A percentile compares a stretch with the other conserved stretches of the same genome.
These are phyloP conservation scores for Misopates orontium DNA, from an alignment of 257 asterid genomes.

Conservation along the genomic window DNA sequence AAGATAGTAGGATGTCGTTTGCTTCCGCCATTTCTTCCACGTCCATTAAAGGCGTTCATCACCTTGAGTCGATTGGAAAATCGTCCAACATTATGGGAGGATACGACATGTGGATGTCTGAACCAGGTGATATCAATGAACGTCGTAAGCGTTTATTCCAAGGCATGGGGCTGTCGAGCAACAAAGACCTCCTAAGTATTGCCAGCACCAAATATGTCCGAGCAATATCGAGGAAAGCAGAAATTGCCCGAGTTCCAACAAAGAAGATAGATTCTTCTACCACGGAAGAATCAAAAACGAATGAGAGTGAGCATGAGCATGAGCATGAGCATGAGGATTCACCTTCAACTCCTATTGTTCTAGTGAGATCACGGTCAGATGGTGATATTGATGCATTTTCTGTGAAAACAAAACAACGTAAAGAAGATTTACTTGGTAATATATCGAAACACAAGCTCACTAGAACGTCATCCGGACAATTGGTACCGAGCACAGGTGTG, in stretches of 20 bases:
- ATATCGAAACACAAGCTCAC: conserved; percentile 71
- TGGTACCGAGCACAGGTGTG: conserved; percentile 38
- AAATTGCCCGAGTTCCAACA: conserved; percentile 20
- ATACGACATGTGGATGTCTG: conserved; percentile 88
- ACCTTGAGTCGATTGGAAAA: conserved; percentile 25
- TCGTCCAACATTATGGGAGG: conserved; percentile 35
- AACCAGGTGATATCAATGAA: conserved; percentile 84
- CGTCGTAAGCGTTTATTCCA: conserved; percentile 80
- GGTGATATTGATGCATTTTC: conserved; percentile 67
- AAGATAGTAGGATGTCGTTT: conserved; percentile 80
- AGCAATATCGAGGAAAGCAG: conserved; percentile 37
- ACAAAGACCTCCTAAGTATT: conserved; percentile 51
- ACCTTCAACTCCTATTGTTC: conserved; percentile 31
- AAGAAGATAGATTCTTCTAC: conserved; percentile 25
- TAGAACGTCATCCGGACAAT: conserved; percentile 57
- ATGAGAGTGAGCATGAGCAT: not conserved
- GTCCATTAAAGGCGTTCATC: conserved; percentile 30
- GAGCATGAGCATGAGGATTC: conserved; percentile 23
- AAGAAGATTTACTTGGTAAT: conserved; percentile 72
- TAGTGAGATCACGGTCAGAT: conserved; percentile 85
- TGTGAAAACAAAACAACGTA: conserved; percentile 54
- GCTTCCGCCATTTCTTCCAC: conserved; percentile 55
- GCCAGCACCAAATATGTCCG: conserved; percentile 50
- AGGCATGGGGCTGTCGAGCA: conserved; percentile 91
- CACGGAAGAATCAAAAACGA: conserved; percentile 31